These are phyloP conservation scores for Sphagnum fallax DNA, from an alignment of 228 moss, liverwort and hornwort species.

Conservation along the genomic window DNA sequence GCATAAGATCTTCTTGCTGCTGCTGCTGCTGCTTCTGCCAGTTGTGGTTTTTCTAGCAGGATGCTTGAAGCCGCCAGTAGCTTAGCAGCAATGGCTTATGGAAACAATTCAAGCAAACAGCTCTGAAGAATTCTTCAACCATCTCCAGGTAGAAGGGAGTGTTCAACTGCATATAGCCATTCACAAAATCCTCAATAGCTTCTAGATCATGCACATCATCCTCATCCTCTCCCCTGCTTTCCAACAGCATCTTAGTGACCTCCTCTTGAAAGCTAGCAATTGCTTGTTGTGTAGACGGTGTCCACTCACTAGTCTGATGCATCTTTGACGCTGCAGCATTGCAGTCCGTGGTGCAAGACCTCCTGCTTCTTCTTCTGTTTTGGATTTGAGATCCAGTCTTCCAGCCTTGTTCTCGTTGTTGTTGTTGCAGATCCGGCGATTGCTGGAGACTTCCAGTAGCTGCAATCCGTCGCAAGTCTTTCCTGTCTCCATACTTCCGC, in stretches of 20 bases:
- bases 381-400: too few species aligned
- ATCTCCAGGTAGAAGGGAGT: slow-evolving; percentile 50
- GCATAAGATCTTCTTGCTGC: too few species aligned
- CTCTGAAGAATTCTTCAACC: slow-evolving; percentile 56
- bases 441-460: too few species aligned
- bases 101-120: slow-evolving; percentile 48
- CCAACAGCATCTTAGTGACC: slow-evolving; percentile 43
- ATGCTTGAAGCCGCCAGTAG: too few species aligned
- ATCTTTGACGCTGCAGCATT: too few species aligned
- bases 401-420: too few species aligned
- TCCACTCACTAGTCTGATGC: too few species aligned
- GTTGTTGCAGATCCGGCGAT: too few species aligned
- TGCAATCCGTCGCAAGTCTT: slow-evolving; percentile 10
- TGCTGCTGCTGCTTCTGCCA: too few species aligned
- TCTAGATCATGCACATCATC: slow-evolving; percentile 32
- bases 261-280: slow-evolving; percentile 51
- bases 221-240: slow-evolving; percentile 19
- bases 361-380: too few species aligned
- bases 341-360: too few species aligned
- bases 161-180: slow-evolving; percentile 41
- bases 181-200: slow-evolving; percentile 42
- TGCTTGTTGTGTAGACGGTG: slow-evolving; percentile 20
- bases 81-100: slow-evolving; percentile 15
- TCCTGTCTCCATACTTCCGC: slow-evolving; percentile 22
- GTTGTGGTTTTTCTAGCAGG: too few species aligned